Evolutionary conservation across 2,329 filamentous ascomycete species (phyloP).

Genomic region (Ustulina deusta): DNA sequence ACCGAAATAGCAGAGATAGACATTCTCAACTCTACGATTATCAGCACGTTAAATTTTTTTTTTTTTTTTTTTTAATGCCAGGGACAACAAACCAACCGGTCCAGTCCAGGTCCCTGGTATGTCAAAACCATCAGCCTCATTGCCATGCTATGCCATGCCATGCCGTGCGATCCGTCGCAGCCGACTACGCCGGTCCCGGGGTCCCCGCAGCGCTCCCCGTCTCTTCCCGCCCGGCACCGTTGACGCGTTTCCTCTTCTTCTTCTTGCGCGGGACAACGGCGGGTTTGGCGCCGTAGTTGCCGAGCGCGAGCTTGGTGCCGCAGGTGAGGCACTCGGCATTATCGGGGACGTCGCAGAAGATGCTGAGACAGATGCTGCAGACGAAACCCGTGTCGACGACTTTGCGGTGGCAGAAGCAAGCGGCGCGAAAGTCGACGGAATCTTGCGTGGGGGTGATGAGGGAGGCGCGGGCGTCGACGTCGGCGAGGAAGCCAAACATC

Average conservation of each 20-base stretch:
- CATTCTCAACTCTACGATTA: background rate
- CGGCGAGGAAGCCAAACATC: conserved; percentile 91
- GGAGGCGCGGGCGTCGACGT: conserved; percentile 65
- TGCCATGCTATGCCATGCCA: background rate
- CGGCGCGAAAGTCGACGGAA: conserved; percentile 95
- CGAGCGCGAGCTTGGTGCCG: conserved; percentile 81
- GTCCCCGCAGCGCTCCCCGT: conserved; percentile 72
- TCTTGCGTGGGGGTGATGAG: conserved; percentile 84
- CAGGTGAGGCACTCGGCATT: conserved; percentile 84
- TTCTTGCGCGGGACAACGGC: conserved; percentile 81
- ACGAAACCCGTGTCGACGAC: conserved; percentile 95
- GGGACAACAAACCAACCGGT: background rate
- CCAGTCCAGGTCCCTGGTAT: background rate
- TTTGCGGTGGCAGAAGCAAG: conserved; percentile 94
- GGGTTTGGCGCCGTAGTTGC: conserved; percentile 79
- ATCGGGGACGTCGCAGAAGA: conserved; percentile 78
- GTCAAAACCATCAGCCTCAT: background rate
- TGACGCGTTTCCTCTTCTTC: conserved; percentile 67
- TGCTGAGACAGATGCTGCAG: conserved; percentile 95
- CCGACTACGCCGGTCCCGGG: conserved; percentile 54
- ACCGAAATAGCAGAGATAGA: background rate
- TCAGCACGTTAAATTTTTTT: no score
- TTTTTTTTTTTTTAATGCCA: background rate
- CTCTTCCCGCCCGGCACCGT: conserved; percentile 64
- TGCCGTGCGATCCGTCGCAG: no score